Conservation (phyloP, 1,284 basidiomycete species). For the Naganishia sp. region DNA sequence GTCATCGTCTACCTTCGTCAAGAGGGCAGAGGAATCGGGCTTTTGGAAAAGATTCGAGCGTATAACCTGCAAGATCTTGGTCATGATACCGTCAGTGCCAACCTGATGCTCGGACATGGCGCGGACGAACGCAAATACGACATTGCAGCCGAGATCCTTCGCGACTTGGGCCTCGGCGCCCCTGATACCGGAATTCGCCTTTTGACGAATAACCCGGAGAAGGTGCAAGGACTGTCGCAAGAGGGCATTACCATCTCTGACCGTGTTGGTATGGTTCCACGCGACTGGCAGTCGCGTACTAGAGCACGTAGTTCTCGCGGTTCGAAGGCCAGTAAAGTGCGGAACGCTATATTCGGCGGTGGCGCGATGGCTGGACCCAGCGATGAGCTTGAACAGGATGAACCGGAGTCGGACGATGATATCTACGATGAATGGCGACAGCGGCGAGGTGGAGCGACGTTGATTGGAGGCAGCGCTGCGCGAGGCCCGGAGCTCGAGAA, state of each 20-base stretch:
- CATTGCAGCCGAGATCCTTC: constrained; percentile 84
- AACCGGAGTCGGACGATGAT: constrained; percentile 42
- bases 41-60: constrained; percentile 93
- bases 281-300: constrained; percentile 68
- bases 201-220: constrained; percentile 97
- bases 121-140: constrained; percentile 95
- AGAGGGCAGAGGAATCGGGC: constrained; percentile 96
- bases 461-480: constrained; percentile 78
- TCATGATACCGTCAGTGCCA: constrained; percentile 96
- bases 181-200: constrained; percentile 69
- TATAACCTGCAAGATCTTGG: constrained; percentile 99
- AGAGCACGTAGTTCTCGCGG: constrained; percentile 29
- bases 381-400: constrained; percentile 30
- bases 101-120: constrained; percentile 88
- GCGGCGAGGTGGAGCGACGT: constrained; percentile 69
- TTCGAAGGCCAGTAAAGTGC: constrained; percentile 31
- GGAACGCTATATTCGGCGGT: constrained; percentile 27
- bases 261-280: constrained; percentile 90
- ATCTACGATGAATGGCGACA: constrained; percentile 56
- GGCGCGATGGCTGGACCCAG: not conserved
- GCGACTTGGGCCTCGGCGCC: constrained; percentile 73
- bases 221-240: constrained; percentile 80
- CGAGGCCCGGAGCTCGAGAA: constrained; percentile 87
- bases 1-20: constrained; percentile 95
- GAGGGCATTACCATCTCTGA: constrained; percentile 82